Conservation (phyloP, 2,329 filamentous ascomycete species). For the Talaromyces marneffei region DNA sequence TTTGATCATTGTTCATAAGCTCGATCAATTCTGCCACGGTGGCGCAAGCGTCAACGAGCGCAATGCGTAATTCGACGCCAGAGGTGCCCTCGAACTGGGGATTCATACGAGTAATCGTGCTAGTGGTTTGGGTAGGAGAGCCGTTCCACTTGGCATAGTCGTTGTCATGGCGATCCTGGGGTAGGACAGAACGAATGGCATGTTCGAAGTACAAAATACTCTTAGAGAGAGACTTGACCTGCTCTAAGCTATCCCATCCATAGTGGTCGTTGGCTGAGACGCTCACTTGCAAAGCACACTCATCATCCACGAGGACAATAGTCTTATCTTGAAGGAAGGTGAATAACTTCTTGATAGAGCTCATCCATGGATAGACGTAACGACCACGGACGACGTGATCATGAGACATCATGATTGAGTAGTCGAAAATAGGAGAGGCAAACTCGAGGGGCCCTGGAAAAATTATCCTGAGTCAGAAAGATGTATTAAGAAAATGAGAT, state of each 20-base stretch:
- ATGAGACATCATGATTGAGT: neutral
- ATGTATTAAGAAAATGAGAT: neutral
- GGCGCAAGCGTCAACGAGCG: neutral
- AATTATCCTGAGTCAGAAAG: neutral
- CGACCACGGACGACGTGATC: neutral
- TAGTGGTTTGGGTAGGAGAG: neutral
- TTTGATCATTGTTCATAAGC: neutral
- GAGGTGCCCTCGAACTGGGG: neutral
- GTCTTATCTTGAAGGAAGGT: neutral
- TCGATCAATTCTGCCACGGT: neutral
- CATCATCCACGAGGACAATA: neutral
- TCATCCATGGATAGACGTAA: neutral
- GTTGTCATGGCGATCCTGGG: neutral
- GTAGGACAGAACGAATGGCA: neutral
- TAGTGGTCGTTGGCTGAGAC: neutral
- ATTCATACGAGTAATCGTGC: neutral
- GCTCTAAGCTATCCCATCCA: neutral
- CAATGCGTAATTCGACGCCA: neutral
- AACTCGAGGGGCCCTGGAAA: neutral
- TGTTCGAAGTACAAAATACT: neutral
- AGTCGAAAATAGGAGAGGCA: neutral
- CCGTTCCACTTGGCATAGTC: constrained; percentile 4
- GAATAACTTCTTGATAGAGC: neutral
- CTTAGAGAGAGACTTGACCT: neutral
- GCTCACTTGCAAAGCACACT: neutral